These are phyloP conservation scores for Calocybe cyanea DNA, from an alignment of 768 basidiomycete species.

Conservation along the genomic window DNA sequence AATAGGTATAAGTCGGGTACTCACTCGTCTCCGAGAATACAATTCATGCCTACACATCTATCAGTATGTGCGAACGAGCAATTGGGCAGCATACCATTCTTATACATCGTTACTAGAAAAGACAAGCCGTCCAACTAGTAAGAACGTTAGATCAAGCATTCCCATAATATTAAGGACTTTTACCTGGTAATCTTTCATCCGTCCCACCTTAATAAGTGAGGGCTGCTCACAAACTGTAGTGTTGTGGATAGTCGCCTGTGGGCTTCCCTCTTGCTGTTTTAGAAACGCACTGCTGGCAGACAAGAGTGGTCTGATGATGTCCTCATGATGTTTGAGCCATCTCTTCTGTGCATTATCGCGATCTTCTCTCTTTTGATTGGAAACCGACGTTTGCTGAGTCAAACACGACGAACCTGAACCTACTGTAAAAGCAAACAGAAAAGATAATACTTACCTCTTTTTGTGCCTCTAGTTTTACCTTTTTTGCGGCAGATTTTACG, in stretches of 20 bases:
- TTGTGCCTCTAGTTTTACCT: constrained; percentile 29
- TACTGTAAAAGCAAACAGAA: not conserved
- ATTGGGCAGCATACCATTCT: constrained; percentile 44
- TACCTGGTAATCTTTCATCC: constrained; percentile 73
- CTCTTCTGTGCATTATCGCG: constrained; percentile 39
- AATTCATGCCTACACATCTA: constrained; percentile 49
- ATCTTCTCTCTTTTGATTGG: constrained; percentile 31
- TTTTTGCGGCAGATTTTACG: constrained; percentile 24
- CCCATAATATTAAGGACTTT: constrained; percentile 6
- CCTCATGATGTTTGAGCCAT: constrained; percentile 43
- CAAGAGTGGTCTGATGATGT: constrained; percentile 45
- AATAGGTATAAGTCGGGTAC: constrained; percentile 16
- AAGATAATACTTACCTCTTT: constrained; percentile 31
- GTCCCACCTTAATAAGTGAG: constrained; percentile 45
- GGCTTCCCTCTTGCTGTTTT: constrained; percentile 21
- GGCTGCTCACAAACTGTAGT: constrained; percentile 46
- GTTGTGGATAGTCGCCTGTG: constrained; percentile 22
- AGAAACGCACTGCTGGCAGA: constrained; percentile 36
- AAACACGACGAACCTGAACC: not conserved
- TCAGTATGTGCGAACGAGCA: not conserved
- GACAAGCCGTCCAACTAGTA: constrained; percentile 58
- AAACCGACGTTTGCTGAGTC: constrained; percentile 35
- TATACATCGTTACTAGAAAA: constrained; percentile 62
- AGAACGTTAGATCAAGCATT: not conserved
- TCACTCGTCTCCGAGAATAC: constrained; percentile 69